Base-by-base conservation (phyloP, 306 rosid genomes). In the Pueraria montana region DNA sequence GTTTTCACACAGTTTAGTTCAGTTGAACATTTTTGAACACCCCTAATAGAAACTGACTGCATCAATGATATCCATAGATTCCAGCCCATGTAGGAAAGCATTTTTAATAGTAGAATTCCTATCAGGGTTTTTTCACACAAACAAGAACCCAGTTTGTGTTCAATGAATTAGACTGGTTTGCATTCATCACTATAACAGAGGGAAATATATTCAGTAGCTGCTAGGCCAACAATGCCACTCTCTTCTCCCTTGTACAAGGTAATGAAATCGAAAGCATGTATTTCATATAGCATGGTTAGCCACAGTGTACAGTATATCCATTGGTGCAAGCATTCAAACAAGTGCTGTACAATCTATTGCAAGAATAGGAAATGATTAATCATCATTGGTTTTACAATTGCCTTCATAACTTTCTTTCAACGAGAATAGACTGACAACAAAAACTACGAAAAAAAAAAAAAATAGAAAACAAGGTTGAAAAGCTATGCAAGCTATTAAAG, bases 321-420 rank as follows among this genome's bases (percentile, higher is more conserved):
- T 48, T 20, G 18, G 42, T 23, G 66, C 17, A 82, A 50, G 59
- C 76, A 63, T 50, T 63, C 59, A 63, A 63, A 74, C 62, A 53
- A 52, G 21, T 32, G 45, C 20, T 42, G 46, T 17, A 68, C 3
- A 45, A 66, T 52, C 45, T 36, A 46, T 55, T 79, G 48, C 78
- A 24, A 56, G 18, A 67, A 74, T 79, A 27, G 16, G 55, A 72
- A 84, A 42, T 27, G 16, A 55, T 24, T 11, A 26, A 55, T 26
- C 45, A 66, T 84, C 68, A 67, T 36, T 58, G 12, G 65, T 69
- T 69, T 26, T 80, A 80, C 82, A 85, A 20, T 75, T 76, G 18
- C 48, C 56, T 40, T 24, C 69, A 42, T 53, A 42, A 80, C 48
- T 26, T 52, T 55, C 24, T 16, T 40, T 79, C 32, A 38, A 14